Conservation (phyloP, 257 asterid species). For the Jacaranda copaia region DNA sequence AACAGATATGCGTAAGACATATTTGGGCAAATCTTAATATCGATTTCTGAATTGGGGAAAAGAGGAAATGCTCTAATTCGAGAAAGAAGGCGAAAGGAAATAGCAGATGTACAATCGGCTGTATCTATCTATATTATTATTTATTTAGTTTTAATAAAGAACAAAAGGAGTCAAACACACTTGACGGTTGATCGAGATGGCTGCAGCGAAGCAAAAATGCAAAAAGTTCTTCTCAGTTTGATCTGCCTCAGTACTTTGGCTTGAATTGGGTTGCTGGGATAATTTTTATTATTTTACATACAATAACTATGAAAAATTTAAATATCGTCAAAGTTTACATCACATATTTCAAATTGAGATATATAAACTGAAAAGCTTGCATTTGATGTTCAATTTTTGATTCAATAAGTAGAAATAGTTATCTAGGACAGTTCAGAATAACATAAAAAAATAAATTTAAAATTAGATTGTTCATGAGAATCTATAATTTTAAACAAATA, state of each 20-base stretch:
- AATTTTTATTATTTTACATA: too few relatives aligned
- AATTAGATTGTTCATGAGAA: too few relatives aligned
- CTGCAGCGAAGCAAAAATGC: slow-evolving; percentile 40
- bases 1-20: slow-evolving; percentile 93
- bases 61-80: not conserved
- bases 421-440: too few relatives aligned
- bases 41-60: slow-evolving; percentile 23
- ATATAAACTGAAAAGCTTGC: too few relatives aligned
- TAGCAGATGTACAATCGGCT: not conserved
- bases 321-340: too few relatives aligned
- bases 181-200: slow-evolving; percentile 26
- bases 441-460: too few relatives aligned
- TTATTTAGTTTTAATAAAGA: not conserved
- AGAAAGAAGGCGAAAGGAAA: slow-evolving; percentile 24
- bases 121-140: not conserved
- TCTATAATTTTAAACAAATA: too few relatives aligned
- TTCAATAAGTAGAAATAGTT: too few relatives aligned
- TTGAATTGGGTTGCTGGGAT: too few relatives aligned
- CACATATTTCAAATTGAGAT: too few relatives aligned
- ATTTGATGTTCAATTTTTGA: too few relatives aligned
- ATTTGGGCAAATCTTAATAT: not conserved
- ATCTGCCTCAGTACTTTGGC: not conserved
- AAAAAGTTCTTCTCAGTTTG: not conserved
- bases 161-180: slow-evolving; percentile 3
- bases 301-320: too few relatives aligned